These are phyloP conservation scores for Prunus yedoensis DNA, from an alignment of 331 rosid species.

Conservation along the genomic window DNA sequence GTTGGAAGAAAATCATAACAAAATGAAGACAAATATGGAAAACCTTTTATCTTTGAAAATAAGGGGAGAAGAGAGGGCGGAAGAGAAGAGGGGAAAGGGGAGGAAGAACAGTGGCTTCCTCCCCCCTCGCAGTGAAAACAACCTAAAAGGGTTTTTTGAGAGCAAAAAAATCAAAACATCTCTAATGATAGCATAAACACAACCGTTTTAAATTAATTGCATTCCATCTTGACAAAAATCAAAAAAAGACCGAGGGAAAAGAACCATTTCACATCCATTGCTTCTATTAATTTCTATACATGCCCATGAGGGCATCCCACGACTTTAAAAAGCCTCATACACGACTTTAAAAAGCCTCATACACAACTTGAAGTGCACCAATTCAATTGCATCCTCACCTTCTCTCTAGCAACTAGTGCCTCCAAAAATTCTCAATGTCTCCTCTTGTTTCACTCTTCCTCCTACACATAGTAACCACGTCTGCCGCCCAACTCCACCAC, in stretches of 20 bases:
- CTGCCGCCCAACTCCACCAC: slow-evolving; percentile 41
- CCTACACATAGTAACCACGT: slow-evolving; percentile 21
- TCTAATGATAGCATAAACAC: too few relatives aligned
- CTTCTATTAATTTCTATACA: background rate
- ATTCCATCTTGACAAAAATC: background rate
- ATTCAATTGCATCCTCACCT: background rate
- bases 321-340: background rate
- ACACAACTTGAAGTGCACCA: background rate
- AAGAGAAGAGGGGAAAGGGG: too few relatives aligned
- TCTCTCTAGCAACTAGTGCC: background rate
- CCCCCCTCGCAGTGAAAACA: too few relatives aligned
- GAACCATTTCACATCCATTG: background rate
- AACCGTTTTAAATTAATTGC: too few relatives aligned
- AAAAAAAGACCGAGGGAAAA: background rate
- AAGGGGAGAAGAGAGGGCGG: too few relatives aligned
- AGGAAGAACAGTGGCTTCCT: too few relatives aligned
- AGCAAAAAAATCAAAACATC: too few relatives aligned
- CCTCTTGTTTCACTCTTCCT: slow-evolving; percentile 34
- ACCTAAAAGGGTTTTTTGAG: too few relatives aligned
- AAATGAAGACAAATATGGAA: too few relatives aligned
- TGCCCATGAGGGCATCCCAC: background rate
- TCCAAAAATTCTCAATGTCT: slow-evolving; percentile 18
- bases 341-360: background rate
- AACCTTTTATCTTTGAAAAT: too few relatives aligned
- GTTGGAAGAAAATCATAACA: too few relatives aligned